Evolutionary conservation across 805 yeast species (phyloP), one percentile per base, ranked within the genome.

Genomic region (Blastobotrys terrestris): DNA sequence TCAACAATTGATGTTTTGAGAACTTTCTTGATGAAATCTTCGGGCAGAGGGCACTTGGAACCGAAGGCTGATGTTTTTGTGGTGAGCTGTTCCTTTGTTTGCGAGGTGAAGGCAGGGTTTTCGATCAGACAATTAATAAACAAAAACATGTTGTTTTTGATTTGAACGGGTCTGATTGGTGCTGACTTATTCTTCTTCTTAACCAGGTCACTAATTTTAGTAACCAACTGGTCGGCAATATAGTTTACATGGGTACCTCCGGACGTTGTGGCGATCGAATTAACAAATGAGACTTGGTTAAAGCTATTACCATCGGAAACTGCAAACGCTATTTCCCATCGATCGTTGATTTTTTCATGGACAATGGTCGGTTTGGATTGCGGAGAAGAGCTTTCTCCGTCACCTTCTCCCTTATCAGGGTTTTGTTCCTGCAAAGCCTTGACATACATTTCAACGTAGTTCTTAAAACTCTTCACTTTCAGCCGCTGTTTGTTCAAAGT

Each of bases 321-420:
- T 1, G 96, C 92, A 72, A 94, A 92, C 0, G 96, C 99, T 55
- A 94, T 69, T 68, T 94, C 99, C 99, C 99, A 94, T 57, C 97
- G 78, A 53, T 87, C 94, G 63, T 83, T 86, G 45, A 90, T 69
- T 44, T 81, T 79, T 67, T 88, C 94, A 65, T 90, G 87, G 11
- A 94, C 84, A 51, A 94, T 77, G 0, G 85, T 75, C 7, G 83
- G 83, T 53, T 75, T 77, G 51, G 73, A 70, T 55, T 65, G 46
- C 16, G 50, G 54, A 13, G 58, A 54, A 22, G 53, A 60, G 19
- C 46, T 54, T 7, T 44, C 54, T 13, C 21, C 58, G 15, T 57
- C 50, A 35, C 65, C 69, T 40, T 64, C 70, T n/a, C 2, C 75
- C 73, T 60, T 31, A 18, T 31, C 78, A 67, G 61, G 76, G 70